These are phyloP conservation scores for Lecanosticta acicola DNA, from an alignment of 2,329 filamentous ascomycete species.

Conservation along the genomic window DNA sequence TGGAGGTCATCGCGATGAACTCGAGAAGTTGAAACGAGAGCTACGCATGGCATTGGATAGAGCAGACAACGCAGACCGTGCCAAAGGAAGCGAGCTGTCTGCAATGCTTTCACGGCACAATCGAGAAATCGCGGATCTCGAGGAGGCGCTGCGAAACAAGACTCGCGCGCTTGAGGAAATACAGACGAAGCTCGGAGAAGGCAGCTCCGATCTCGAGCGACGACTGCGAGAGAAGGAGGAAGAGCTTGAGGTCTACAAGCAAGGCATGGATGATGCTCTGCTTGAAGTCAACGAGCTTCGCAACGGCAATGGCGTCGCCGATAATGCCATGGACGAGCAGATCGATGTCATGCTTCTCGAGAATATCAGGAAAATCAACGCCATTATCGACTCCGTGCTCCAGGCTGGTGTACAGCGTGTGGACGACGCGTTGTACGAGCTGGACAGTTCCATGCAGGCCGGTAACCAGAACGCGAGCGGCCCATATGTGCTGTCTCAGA, in stretches of 20 bases:
- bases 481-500: conserved; percentile 89
- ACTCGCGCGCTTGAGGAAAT: conserved; percentile 79
- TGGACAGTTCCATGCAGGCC: conserved; percentile 96
- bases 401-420: conserved; percentile 89
- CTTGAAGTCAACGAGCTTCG: conserved; percentile 86
- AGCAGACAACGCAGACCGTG: conserved; percentile 84
- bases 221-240: conserved; percentile 91
- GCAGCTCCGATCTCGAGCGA: conserved; percentile 77
- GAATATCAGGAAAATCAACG: conserved; percentile 88
- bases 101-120: conserved; percentile 95
- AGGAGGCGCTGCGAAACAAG: conserved; percentile 85
- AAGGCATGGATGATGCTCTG: conserved; percentile 92
- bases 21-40: conserved; percentile 92
- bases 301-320: conserved; percentile 56
- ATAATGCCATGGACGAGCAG: conserved; percentile 78
- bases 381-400: conserved; percentile 93
- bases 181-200: conserved; percentile 70
- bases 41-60: conserved; percentile 85
- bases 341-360: conserved; percentile 84
- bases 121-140: conserved; percentile 91
- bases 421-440: conserved; percentile 92
- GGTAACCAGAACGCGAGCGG: conserved; percentile 97
- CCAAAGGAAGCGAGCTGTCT: conserved; percentile 91
- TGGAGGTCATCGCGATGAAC: conserved; percentile 83
- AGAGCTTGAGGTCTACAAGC: conserved; percentile 96